phyloP scores from a whole-genome alignment of 352 stramenopile species.

The Elongisporangium senticosum region DNA sequence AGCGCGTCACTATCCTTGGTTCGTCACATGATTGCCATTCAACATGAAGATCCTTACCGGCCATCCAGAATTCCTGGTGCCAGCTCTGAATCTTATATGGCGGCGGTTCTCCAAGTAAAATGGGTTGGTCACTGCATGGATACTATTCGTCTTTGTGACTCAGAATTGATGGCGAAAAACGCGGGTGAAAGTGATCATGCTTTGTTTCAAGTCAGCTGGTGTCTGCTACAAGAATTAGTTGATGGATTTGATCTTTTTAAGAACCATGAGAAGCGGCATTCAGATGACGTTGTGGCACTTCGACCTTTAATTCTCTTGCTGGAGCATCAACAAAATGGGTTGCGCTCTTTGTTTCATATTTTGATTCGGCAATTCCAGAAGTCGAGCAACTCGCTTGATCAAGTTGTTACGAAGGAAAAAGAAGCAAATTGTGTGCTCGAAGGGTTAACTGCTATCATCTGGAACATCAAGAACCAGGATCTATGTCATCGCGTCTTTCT shows the following conservation, averaged over 20 bases:
- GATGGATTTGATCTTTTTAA: constrained; percentile 26
- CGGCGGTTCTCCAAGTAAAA: constrained; percentile 36
- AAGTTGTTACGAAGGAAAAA: constrained; percentile 20
- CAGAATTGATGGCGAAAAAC: constrained; percentile 6
- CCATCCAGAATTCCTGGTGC: constrained; percentile 10
- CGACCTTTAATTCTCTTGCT: constrained; percentile 38
- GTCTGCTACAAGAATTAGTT: constrained; percentile 48
- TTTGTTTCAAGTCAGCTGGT: constrained; percentile 65
- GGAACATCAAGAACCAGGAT: constrained; percentile 41
- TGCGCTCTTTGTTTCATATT: constrained; percentile 48
- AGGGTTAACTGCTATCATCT: constrained; percentile 42
- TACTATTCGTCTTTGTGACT: constrained; percentile 36
- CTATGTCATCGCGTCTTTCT: constrained; percentile 49
- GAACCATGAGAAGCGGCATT: constrained; percentile 16
- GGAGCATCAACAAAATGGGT: constrained; percentile 43
- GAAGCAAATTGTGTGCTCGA: constrained; percentile 40
- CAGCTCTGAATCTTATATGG: neutral
- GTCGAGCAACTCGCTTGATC: constrained; percentile 7
- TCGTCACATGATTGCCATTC: constrained; percentile 35
- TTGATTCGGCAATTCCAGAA: constrained; percentile 43
- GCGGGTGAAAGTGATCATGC: constrained; percentile 3
- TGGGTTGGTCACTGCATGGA: constrained; percentile 49
- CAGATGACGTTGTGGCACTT: constrained; percentile 29
- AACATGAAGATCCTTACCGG: constrained; percentile 14
- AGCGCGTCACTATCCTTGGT: constrained; percentile 43